Evolutionary conservation across 2,329 filamentous ascomycete species (phyloP).

Genomic region (Xylariaceae sp.): DNA sequence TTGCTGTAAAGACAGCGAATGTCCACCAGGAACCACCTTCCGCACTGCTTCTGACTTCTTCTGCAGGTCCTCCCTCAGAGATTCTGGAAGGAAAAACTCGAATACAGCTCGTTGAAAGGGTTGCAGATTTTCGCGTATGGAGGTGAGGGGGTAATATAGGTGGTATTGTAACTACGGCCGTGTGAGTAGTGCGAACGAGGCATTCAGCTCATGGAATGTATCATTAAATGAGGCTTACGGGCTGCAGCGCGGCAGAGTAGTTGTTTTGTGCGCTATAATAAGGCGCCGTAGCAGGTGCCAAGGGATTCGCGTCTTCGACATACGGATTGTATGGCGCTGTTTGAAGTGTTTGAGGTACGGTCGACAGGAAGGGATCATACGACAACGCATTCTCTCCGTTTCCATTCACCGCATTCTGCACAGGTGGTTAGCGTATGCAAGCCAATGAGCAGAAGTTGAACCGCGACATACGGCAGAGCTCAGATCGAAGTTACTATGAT

Average conservation of each 20-base stretch:
- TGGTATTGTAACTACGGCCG: constrained; percentile 71
- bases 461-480: constrained; percentile 40
- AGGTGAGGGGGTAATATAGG: constrained; percentile 80
- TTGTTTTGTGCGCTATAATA: constrained; percentile 60
- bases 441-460: not conserved
- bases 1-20: constrained; percentile 74
- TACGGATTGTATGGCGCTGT: constrained; percentile 66
- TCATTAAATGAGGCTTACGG: constrained; percentile 39
- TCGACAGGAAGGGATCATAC: constrained; percentile 61
- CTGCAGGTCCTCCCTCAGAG: constrained; percentile 80
- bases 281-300: constrained; percentile 51
- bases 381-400: constrained; percentile 31
- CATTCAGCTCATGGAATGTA: constrained; percentile 6
- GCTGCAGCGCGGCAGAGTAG: constrained; percentile 52
- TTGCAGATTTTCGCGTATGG: constrained; percentile 66
- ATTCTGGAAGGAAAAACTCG: constrained; percentile 87
- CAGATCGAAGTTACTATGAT: constrained; percentile 48
- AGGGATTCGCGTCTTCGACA: constrained; percentile 60
- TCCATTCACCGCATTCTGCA: constrained; percentile 25
- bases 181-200: not conserved
- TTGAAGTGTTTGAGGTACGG: constrained; percentile 46
- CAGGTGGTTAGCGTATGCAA: constrained; percentile 15
- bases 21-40: constrained; percentile 65
- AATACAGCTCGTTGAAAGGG: constrained; percentile 82
- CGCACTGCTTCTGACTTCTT: constrained; percentile 80